Base-by-base conservation (phyloP, 108 stramenopile species). In the Discostella pseudostelligera region DNA sequence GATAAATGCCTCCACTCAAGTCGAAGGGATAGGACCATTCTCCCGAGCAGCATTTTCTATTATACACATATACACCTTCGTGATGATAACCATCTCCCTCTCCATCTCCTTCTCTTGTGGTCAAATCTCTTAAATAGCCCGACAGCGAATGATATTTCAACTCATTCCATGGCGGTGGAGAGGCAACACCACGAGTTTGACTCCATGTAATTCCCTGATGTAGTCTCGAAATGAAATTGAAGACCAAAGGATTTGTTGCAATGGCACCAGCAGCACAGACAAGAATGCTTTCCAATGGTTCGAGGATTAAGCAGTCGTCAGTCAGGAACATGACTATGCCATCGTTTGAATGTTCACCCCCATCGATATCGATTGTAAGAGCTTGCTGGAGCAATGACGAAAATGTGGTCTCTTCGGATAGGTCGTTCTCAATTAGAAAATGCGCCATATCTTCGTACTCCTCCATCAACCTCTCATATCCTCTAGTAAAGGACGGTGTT, bases 1-100 rank as follows among this genome's bases (percentile, higher is more conserved):
- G 55, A 59, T 81, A 81, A 8, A 81, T 36, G 1, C 76, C 76
- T 11, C 81, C 76, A 67, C 67, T 63, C 19, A 81, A 54, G 65
- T 81, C 81, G 25, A 71, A 81, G 3, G 72, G 67, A 51, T 81
- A 81, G 25, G 42, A 36, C 76, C 76, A 81, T 25, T 81, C 81
- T 16, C 55, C 47, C 8, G 50, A 40, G n/a, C 66, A 47, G 6
- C 16, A 56, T 11, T 57, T 35, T 54, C 71, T 59, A 47, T 53
- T 39, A 22, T 69, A 81, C 29, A 76, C 22, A 60, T 65, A 76
- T 1, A 64, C 56, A 21, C 59, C 74, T 19, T 60, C 61, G 29
- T 7, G 24, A 21, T 25, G 57, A 37, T 2, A 40, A 32, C 14
- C 19, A 42, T 35, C 29, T 13, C 25, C 19, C 17, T 32, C 32